phyloP scores from a whole-genome alignment of 1,139 yeast genomes.

The Wickerhamiella pararugosa region DNA sequence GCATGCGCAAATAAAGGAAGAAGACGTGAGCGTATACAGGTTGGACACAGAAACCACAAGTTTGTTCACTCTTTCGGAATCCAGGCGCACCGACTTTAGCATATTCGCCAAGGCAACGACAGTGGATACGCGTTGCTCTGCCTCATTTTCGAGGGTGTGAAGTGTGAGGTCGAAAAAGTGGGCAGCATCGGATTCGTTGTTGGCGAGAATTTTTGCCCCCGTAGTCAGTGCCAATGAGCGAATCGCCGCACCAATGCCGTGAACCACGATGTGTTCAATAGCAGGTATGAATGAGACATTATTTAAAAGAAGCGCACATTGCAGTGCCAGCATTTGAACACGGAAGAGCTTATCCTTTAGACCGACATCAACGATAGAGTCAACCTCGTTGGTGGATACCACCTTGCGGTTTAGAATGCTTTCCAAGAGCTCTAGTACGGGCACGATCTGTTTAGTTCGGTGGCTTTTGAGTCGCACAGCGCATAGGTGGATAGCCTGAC shows the following conservation, averaged over 20 bases:
- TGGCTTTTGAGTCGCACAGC: background rate
- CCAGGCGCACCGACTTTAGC: background rate
- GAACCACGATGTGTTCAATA: background rate
- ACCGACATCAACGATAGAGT: background rate
- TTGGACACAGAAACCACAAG: background rate
- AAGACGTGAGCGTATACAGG: background rate
- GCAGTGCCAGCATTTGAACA: constrained; percentile 2
- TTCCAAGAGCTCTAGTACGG: background rate
- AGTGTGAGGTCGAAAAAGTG: background rate
- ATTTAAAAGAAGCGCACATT: background rate
- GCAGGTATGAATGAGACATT: background rate
- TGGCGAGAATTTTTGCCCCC: background rate
- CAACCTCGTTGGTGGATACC: background rate
- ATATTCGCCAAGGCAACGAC: constrained; percentile 15
- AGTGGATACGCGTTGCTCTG: constrained; percentile 19
- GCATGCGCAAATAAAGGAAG: constrained; percentile 12
- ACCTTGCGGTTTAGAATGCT: background rate
- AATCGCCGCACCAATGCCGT: constrained; percentile 2
- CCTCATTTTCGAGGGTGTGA: constrained; percentile 11
- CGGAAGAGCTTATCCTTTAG: background rate
- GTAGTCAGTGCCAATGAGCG: constrained; percentile 1
- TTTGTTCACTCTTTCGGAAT: background rate
- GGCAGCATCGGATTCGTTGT: background rate
- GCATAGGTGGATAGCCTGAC: background rate
- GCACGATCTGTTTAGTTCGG: constrained; percentile 1